A percentile compares a stretch with the other conserved stretches of the same genome.
Conservation (phyloP, 2,329 filamentous ascomycete species). For the Aspergillus terreus region DNA sequence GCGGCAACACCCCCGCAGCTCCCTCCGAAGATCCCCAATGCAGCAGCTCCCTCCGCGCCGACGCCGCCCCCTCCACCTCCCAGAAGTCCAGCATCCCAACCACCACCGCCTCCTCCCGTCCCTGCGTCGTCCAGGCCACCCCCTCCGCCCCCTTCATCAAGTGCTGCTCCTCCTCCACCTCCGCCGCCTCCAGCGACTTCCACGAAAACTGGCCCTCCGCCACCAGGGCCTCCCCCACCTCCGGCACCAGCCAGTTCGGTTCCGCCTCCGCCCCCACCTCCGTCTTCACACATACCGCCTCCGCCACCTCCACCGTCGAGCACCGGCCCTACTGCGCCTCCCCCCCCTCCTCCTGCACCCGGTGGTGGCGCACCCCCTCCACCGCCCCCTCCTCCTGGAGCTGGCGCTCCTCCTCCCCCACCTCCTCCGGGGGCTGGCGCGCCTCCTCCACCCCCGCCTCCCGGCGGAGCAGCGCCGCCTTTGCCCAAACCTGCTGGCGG, state of each 20-base stretch:
- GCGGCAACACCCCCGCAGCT: constrained; percentile 48
- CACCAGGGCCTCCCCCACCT: constrained; percentile 41
- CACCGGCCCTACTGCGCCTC: constrained; percentile 27
- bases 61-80: constrained; percentile 59
- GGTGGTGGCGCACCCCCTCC: constrained; percentile 34
- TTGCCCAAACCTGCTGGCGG: constrained; percentile 37
- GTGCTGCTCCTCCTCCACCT: constrained; percentile 31
- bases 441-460: constrained; percentile 42
- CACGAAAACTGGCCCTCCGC: constrained; percentile 41
- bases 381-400: constrained; percentile 28
- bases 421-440: constrained; percentile 23
- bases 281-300: constrained; percentile 27
- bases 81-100: constrained; percentile 36
- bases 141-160: constrained; percentile 25
- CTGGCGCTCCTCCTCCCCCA: constrained; percentile 1
- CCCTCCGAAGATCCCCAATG: constrained; percentile 42
- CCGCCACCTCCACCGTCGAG: constrained; percentile 33
- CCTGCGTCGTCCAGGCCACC: constrained; percentile 26
- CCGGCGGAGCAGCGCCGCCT: constrained; percentile 41
- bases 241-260: constrained; percentile 23
- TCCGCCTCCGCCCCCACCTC: constrained; percentile 24
- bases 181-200: constrained; percentile 47
- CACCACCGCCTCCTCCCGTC: constrained; percentile 33
- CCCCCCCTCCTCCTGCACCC: constrained; percentile 47
- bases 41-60: constrained; percentile 21